Conservation (phyloP, 192 early-diverging fungal species). For the Entophlyctis helioformis region DNA sequence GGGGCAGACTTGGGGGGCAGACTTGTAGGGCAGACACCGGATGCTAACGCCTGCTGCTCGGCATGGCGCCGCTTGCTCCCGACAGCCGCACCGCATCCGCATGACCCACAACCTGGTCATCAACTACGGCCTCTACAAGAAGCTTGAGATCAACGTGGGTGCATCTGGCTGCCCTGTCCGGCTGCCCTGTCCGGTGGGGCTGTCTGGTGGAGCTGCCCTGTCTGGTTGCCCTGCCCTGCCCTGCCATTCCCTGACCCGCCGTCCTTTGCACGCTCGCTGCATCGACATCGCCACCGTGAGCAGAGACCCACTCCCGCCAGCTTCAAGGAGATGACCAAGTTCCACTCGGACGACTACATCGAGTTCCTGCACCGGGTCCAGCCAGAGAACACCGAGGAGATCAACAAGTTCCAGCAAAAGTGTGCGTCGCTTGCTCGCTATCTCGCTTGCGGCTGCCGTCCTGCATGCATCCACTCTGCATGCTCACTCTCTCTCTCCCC, state of each 20-base stretch:
- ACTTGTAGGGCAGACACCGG: too few relatives aligned
- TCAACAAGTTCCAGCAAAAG: constrained; percentile 30
- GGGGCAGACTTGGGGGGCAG: too few relatives aligned
- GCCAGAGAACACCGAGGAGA: constrained; percentile 35
- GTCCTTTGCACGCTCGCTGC: not conserved
- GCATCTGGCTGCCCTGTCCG: not conserved
- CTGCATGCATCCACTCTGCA: too few relatives aligned
- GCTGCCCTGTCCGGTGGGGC: too few relatives aligned
- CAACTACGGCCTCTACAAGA: constrained; percentile 82
- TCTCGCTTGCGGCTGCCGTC: constrained; percentile 39
- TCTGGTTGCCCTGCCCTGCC: too few relatives aligned
- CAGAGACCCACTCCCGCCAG: constrained; percentile 75
- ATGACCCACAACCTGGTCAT: constrained; percentile 90
- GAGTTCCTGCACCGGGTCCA: constrained; percentile 76
- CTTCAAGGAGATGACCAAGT: constrained; percentile 79
- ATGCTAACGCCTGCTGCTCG: not conserved
- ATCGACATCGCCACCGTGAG: not conserved
- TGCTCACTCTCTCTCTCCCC: too few relatives aligned
- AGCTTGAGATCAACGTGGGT: constrained; percentile 56
- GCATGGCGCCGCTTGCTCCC: not conserved
- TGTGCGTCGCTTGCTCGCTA: constrained; percentile 15
- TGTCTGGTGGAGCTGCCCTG: too few relatives aligned
- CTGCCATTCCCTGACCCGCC: too few relatives aligned
- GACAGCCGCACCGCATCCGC: constrained; percentile 85
- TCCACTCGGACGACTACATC: constrained; percentile 93